These are phyloP conservation scores for Echeveria elegans DNA, from an alignment of 164 flowering plant species.

Conservation along the genomic window DNA sequence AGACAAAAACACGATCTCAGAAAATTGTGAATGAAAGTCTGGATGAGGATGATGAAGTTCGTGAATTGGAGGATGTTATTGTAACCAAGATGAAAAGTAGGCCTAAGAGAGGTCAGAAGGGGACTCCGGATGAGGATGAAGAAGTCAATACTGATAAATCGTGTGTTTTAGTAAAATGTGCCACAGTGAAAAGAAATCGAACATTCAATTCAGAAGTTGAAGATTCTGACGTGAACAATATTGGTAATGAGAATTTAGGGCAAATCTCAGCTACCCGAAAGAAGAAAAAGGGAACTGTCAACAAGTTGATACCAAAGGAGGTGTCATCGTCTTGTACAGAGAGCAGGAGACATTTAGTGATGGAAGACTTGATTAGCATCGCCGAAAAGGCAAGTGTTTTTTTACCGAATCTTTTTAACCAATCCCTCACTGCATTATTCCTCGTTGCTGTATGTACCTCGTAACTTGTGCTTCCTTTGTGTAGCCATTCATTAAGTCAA, in stretches of 20 bases:
- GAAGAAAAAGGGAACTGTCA: slow-evolving; percentile 13
- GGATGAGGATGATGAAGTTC: neutral
- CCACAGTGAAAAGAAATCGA: slow-evolving; percentile 10
- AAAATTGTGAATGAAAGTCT: neutral
- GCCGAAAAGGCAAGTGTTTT: slow-evolving; percentile 51
- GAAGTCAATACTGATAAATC: neutral
- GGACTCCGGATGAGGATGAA: neutral
- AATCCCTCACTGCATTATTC: slow-evolving; percentile 37
- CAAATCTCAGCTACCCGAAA: slow-evolving; percentile 9
- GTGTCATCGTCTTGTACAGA: slow-evolving; percentile 19
- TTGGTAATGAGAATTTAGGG: slow-evolving; percentile 10
- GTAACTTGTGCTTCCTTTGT: too few relatives aligned
- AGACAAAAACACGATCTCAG: neutral
- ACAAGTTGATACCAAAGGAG: slow-evolving; percentile 6
- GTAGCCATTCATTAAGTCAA: too few relatives aligned
- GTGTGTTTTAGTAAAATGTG: neutral
- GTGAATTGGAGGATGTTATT: neutral
- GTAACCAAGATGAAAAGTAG: neutral
- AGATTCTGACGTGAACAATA: slow-evolving; percentile 10
- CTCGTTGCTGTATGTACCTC: neutral
- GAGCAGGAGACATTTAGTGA: slow-evolving; percentile 34
- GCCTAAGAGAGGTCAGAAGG: neutral
- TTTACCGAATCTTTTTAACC: neutral
- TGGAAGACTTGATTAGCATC: slow-evolving; percentile 56
- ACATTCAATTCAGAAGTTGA: slow-evolving; percentile 9